Base-by-base conservation (phyloP, 2,329 filamentous ascomycete genomes). In the Calonectria pseudoturangicola region DNA sequence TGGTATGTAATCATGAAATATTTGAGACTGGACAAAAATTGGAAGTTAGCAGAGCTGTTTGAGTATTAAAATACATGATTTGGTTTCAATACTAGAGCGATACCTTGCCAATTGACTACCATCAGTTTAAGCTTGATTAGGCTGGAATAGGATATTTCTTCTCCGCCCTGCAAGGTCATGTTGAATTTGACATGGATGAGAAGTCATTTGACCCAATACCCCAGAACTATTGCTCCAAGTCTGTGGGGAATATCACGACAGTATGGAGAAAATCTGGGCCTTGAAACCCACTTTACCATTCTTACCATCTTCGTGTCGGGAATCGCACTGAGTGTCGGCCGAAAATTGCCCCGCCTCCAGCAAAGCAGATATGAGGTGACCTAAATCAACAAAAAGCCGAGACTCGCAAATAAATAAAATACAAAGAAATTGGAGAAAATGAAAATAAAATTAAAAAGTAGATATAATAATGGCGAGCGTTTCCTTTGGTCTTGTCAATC, bases 181-280 rank as follows among this genome's bases (percentile, higher is more conserved):
- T 13, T 28, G 6, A 56, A 25, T 21, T 16, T 9, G n/a, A 33
- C 54, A 41, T 58, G 54, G 54, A 21, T 56, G 4, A 25, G 5
- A 6, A 21, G 54, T 41, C 54, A 58, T 58, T 58, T 41, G 54
- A 58, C n/a, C 54, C 54, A 21, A 39, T 56, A 15, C 51, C 51
- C 51, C 51, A 54, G 51, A 30, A 25, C 4, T 7, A 36, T 56
- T 21, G 39, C 33, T 28, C 33, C 33, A 41, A 36, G 6, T 58
- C 13, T 41, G 13, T 33, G 18, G 33, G 18, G 2, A 9, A 41
- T 58, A 12, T 36, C 36, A 13, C 33, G 33, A n/a, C 8, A 21
- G 12, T 54, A 30, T 36, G 50, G 50, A 16, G 50, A 54, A 58
- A 58, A 16, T 58, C 12, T 18, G 33, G 33, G 33, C 25, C 51